Conservation (phyloP, 352 stramenopile genomes). For the Pythium brassicae region DNA sequence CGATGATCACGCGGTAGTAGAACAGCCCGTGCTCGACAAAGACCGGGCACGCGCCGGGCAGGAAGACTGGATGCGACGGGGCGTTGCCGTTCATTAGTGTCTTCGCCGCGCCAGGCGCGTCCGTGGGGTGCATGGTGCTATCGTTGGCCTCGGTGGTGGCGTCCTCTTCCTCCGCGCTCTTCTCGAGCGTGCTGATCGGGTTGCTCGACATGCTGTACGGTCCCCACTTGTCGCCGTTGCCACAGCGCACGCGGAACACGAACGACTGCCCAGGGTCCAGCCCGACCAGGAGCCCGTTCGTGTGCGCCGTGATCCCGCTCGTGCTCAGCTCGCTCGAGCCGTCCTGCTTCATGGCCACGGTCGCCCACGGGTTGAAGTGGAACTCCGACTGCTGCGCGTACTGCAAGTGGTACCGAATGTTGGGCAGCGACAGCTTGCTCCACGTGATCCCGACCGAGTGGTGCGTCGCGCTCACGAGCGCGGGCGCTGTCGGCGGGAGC, state of each 20-base stretch:
- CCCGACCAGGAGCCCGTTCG: constrained; percentile 61
- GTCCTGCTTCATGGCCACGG: constrained; percentile 50
- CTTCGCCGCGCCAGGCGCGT: neutral
- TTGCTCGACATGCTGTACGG: constrained; percentile 61
- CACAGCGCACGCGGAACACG: constrained; percentile 65
- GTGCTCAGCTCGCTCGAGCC: constrained; percentile 31
- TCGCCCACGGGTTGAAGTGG: constrained; percentile 51
- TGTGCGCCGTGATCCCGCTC: constrained; percentile 41
- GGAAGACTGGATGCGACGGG: constrained; percentile 27
- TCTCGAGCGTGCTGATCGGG: constrained; percentile 51
- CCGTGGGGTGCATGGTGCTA: neutral
- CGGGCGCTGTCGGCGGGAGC: constrained; percentile 53
- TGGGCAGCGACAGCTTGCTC: constrained; percentile 32
- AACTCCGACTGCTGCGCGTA: constrained; percentile 60
- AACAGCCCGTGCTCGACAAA: constrained; percentile 56
- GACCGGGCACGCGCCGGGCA: constrained; percentile 58
- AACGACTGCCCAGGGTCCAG: constrained; percentile 47
- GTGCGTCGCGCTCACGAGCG: constrained; percentile 51
- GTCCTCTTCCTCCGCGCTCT: constrained; percentile 6
- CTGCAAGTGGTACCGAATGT: constrained; percentile 54
- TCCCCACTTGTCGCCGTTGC: constrained; percentile 49
- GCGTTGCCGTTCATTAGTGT: neutral
- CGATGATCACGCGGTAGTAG: constrained; percentile 56
- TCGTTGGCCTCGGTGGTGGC: neutral
- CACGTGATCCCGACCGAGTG: constrained; percentile 66